Percentiles rank a stretch among this genome's conserved stretches.
phyloP scores from a whole-genome alignment of 1,284 basidiomycete species.

The Trametes versicolor region DNA sequence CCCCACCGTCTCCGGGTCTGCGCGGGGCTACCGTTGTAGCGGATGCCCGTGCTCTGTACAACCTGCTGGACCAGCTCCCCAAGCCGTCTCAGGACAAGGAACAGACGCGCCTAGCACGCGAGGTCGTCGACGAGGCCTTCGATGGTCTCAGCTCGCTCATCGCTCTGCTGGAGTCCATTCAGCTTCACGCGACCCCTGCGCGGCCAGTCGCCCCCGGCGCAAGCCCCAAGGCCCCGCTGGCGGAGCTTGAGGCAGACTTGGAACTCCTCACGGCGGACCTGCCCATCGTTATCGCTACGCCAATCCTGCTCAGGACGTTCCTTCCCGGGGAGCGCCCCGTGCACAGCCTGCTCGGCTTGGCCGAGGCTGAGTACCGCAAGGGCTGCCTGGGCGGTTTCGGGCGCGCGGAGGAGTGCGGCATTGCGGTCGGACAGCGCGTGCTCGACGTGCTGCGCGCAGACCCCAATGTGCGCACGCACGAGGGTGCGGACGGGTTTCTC shows the following conservation, averaged over 20 bases:
- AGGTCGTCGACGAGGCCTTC: slow-evolving; percentile 82
- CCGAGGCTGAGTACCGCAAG: slow-evolving; percentile 70
- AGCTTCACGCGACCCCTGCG: slow-evolving; percentile 31
- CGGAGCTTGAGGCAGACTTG: slow-evolving; percentile 55
- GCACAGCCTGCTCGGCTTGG: slow-evolving; percentile 62
- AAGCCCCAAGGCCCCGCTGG: slow-evolving; percentile 31
- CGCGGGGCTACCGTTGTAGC: slow-evolving; percentile 53
- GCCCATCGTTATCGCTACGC: slow-evolving; percentile 75
- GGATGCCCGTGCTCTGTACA: slow-evolving; percentile 68
- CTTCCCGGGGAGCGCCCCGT: slow-evolving; percentile 51
- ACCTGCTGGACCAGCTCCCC: slow-evolving; percentile 68
- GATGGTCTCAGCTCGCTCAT: slow-evolving; percentile 66
- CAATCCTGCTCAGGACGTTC: slow-evolving; percentile 63
- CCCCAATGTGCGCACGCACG: slow-evolving; percentile 17
- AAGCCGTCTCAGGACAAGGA: slow-evolving; percentile 61
- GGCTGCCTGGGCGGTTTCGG: slow-evolving; percentile 78
- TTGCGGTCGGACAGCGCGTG: slow-evolving; percentile 64
- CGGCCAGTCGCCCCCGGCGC: slow-evolving; percentile 23
- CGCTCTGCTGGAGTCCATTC: slow-evolving; percentile 63
- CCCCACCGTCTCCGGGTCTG: slow-evolving; percentile 54
- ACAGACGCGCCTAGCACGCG: slow-evolving; percentile 63
- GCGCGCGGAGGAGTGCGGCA: slow-evolving; percentile 77
- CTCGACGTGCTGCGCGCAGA: slow-evolving; percentile 56
- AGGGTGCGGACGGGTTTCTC: slow-evolving; percentile 33
- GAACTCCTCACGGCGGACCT: slow-evolving; percentile 63